These are phyloP conservation scores for Lipomyces yamanashiensis DNA, from an alignment of 805 yeast genomes.

Conservation along the genomic window DNA sequence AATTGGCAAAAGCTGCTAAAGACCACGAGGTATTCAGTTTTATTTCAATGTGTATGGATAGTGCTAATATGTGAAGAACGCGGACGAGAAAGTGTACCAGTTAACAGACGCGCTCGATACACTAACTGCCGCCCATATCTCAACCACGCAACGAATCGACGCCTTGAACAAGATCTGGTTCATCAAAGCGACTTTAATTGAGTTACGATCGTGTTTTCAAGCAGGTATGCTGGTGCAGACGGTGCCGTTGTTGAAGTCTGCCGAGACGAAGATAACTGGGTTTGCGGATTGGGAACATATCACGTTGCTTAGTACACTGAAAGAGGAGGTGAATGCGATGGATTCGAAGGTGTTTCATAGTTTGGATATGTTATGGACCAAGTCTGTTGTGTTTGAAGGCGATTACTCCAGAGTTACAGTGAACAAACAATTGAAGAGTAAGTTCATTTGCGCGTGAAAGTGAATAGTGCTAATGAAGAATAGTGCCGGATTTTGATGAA, in stretches of 20 bases:
- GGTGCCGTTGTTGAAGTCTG: slow-evolving; percentile 27
- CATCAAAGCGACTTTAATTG: slow-evolving; percentile 30
- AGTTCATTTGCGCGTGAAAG: neutral
- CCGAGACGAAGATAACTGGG: slow-evolving; percentile 25
- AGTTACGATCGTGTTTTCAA: slow-evolving; percentile 26
- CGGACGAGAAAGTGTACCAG: slow-evolving; percentile 29
- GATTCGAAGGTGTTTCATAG: slow-evolving; percentile 23
- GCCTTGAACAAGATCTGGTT: slow-evolving; percentile 32
- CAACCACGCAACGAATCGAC: slow-evolving; percentile 19
- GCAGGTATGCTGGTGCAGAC: slow-evolving; percentile 21
- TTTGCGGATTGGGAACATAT: slow-evolving; percentile 34
- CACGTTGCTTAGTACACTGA: slow-evolving; percentile 20
- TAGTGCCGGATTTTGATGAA: slow-evolving; percentile 5
- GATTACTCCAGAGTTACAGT: slow-evolving; percentile 10
- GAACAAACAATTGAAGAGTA: slow-evolving; percentile 2
- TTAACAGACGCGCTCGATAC: slow-evolving; percentile 24
- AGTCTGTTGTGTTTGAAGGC: slow-evolving; percentile 3
- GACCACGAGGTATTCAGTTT: slow-evolving; percentile 18
- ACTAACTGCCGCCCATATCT: neutral
- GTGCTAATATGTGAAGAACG: slow-evolving; percentile 16
- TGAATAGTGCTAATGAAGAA: neutral
- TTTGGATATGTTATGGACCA: slow-evolving; percentile 27
- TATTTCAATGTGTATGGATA: neutral
- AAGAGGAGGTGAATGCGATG: slow-evolving; percentile 33
- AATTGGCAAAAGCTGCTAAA: slow-evolving; percentile 13